Percentiles rank a stretch among this genome's conserved stretches.
Conservation (phyloP, 768 basidiomycete species). For the Mycena rebaudengoi region DNA sequence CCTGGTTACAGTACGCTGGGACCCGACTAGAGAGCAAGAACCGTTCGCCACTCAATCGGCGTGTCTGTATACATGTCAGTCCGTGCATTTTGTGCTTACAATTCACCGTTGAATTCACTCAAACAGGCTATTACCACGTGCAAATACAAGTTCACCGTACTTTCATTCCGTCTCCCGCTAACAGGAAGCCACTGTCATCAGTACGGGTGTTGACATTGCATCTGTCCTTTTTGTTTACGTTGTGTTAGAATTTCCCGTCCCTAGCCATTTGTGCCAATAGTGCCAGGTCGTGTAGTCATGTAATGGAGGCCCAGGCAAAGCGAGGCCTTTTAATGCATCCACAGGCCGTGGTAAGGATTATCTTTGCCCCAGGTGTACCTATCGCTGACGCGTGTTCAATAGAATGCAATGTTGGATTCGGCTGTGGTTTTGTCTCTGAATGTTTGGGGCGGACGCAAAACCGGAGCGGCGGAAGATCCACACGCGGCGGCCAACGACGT, state of each 20-base stretch:
- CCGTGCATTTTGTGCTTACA: not conserved
- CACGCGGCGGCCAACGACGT: conserved; percentile 60
- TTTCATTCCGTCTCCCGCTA: conserved; percentile 63
- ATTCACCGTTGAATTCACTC: not conserved
- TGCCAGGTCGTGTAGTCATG: conserved; percentile 64
- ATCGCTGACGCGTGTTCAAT: not conserved
- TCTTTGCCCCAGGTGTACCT: not conserved
- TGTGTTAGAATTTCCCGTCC: conserved; percentile 56
- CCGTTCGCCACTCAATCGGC: conserved; percentile 60
- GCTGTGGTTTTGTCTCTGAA: conserved; percentile 58
- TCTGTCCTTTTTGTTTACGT: not conserved
- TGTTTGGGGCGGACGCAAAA: conserved; percentile 57
- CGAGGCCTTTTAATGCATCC: conserved; percentile 7
- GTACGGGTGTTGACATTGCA: not conserved
- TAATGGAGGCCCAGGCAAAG: conserved; percentile 56
- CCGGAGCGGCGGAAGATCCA: conserved; percentile 51
- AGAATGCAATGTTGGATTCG: conserved; percentile 47
- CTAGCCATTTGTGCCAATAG: conserved; percentile 75
- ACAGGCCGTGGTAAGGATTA: conserved; percentile 1
- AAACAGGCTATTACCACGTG: too few species aligned
- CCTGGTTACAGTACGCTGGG: conserved; percentile 53
- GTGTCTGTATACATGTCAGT: conserved; percentile 56
- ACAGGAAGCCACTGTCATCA: conserved; percentile 45
- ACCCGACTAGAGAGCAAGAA: conserved; percentile 48
- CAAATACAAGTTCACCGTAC: conserved; percentile 70